These are phyloP conservation scores for Sclerotinia trifoliorum DNA, from an alignment of 2,329 filamentous ascomycete species.

Conservation along the genomic window DNA sequence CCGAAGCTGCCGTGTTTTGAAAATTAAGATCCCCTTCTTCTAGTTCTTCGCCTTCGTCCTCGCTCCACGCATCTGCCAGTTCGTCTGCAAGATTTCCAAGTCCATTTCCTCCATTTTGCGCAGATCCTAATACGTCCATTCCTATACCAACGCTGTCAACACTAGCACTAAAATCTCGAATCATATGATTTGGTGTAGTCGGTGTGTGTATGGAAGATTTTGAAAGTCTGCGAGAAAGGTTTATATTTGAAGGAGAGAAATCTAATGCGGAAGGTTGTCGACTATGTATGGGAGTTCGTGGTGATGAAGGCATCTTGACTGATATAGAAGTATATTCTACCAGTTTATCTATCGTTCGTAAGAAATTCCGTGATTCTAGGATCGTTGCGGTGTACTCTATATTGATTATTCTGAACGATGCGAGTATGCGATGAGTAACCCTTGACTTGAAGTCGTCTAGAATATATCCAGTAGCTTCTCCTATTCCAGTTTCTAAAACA, in stretches of 20 bases:
- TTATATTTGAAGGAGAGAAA: slow-evolving; percentile 39
- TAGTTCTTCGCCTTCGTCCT: slow-evolving; percentile 59
- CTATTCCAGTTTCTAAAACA: slow-evolving; percentile 9
- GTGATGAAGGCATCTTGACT: slow-evolving; percentile 46
- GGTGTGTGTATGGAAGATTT: slow-evolving; percentile 38
- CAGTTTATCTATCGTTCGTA: neutral
- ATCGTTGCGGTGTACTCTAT: neutral
- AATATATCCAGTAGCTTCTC: slow-evolving; percentile 6
- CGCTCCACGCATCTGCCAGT: slow-evolving; percentile 69
- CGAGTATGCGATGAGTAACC: neutral
- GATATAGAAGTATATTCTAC: slow-evolving; percentile 24
- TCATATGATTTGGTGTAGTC: slow-evolving; percentile 30
- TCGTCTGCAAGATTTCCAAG: slow-evolving; percentile 80
- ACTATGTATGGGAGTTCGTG: slow-evolving; percentile 59
- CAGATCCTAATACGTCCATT: slow-evolving; percentile 40
- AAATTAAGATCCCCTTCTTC: slow-evolving; percentile 48
- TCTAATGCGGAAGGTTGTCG: slow-evolving; percentile 57
- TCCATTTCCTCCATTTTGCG: slow-evolving; percentile 49
- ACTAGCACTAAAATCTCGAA: slow-evolving; percentile 12
- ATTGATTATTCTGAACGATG: neutral
- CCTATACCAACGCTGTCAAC: slow-evolving; percentile 25
- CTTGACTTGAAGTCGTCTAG: neutral
- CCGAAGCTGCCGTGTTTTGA: slow-evolving; percentile 20
- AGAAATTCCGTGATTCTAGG: neutral
- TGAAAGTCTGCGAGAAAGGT: slow-evolving; percentile 33